Evolutionary conservation across 345 rosid species (phyloP), one percentile per base, ranked within the genome.

Genomic region (Adansonia digitata): DNA sequence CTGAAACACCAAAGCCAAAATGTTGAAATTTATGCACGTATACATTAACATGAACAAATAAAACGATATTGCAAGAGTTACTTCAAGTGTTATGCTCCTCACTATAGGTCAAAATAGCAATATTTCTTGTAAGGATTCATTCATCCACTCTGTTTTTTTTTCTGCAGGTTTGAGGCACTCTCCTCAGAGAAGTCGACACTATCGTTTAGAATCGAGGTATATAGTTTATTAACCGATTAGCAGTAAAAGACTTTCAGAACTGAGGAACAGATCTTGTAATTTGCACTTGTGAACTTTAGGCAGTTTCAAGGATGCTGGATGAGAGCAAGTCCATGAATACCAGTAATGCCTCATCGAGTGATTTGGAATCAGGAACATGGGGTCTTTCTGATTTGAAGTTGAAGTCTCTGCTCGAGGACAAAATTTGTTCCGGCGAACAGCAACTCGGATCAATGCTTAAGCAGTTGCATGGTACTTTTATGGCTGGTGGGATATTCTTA

Each of bases 111-210:
- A 31, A 35, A n/a, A 26, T 62, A 27, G 15, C 68, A 20, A n/a
- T 35, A 20, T 7, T 64, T 71, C 12, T 45, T 26, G 18, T 14
- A 14, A 5, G 24, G n/a, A 31, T 4, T 15, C 5, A 66, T 22
- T 74, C 12, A n/a, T 35, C 12, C 64, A 39, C 55, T 59, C 57
- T 29, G 53, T 79, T 65, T 72, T 65, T 70, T 31, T 74, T 49
- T 69, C 9, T 49, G 5, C 87, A 94, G 98, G 97, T 91, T n/a
- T 31, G 98, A 94, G 85, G 88, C 91, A 4, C 90, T 95, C 53
- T 91, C 97, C 72, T 91, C 99, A 0, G 97, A 95, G 81, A 95
- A 95, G 92, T 91, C 98, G 43, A 95, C 96, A 35, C 73, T 91
- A 20, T 18, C 69, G 4, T 88, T 95, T 80, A 87, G 99, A 85